Conservation (phyloP, 768 basidiomycete species). For the Boletus vermiculosoides region DNA sequence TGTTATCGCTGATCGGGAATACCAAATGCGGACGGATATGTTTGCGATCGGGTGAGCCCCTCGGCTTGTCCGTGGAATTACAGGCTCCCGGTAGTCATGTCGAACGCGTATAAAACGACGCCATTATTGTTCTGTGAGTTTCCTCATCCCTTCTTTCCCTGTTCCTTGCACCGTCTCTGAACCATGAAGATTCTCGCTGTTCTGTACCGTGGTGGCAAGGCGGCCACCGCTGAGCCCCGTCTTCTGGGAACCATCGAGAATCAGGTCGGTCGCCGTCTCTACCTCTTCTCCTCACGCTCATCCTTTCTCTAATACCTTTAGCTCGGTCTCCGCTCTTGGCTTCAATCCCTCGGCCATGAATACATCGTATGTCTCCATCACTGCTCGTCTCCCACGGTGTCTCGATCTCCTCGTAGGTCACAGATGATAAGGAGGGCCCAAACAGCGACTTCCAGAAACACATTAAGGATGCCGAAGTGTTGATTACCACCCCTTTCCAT, state of each 20-base stretch:
- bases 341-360: slow-evolving; percentile 73
- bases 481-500: slow-evolving; percentile 82
- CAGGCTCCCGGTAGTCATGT: neutral
- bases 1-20: neutral
- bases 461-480: slow-evolving; percentile 71
- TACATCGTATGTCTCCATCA: slow-evolving; percentile 50
- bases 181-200: slow-evolving; percentile 54
- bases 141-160: neutral
- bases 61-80: neutral
- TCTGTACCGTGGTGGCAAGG: slow-evolving; percentile 64
- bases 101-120: slow-evolving; percentile 1
- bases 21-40: neutral
- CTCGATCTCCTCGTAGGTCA: slow-evolving; percentile 44
- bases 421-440: slow-evolving; percentile 77
- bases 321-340: slow-evolving; percentile 72
- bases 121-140: neutral
- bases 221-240: slow-evolving; percentile 66
- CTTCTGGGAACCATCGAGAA: slow-evolving; percentile 82
- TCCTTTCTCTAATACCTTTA: slow-evolving; percentile 22
- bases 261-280: slow-evolving; percentile 41
- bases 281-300: neutral
- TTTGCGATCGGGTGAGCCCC: neutral
- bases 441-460: slow-evolving; percentile 76
- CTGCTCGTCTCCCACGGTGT: no score
- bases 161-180: neutral